Percentiles rank a stretch among this genome's conserved stretches.
Evolutionary conservation across 2,329 filamentous ascomycete species (phyloP).

Genomic region (Aureobasidium mangrovei): DNA sequence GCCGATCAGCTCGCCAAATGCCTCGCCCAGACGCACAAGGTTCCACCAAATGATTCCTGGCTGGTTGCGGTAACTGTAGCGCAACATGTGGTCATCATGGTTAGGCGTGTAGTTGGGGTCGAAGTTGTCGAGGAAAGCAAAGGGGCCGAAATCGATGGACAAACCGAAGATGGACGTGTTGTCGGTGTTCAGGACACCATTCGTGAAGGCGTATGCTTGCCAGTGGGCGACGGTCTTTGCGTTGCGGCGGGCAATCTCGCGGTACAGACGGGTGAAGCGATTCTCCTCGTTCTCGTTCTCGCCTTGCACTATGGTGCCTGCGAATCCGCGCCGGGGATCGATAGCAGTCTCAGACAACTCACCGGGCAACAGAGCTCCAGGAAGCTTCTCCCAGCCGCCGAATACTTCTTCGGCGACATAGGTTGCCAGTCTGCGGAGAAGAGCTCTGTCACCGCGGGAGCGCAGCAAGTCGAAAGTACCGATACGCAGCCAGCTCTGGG

Average conservation of each 20-base stretch:
- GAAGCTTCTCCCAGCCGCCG: slow-evolving; percentile 76
- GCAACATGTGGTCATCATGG: slow-evolving; percentile 79
- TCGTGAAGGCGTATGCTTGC: slow-evolving; percentile 99
- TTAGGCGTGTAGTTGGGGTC: slow-evolving; percentile 93
- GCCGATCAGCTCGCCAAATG: slow-evolving; percentile 79
- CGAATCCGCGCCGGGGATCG: slow-evolving; percentile 28
- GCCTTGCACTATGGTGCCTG: slow-evolving; percentile 55
- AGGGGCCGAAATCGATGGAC: slow-evolving; percentile 90
- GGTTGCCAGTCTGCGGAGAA: slow-evolving; percentile 65
- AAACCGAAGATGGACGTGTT: slow-evolving; percentile 89
- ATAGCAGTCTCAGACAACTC: slow-evolving; percentile 42
- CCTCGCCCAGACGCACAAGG: slow-evolving; percentile 80
- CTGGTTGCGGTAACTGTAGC: slow-evolving; percentile 90
- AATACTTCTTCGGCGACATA: slow-evolving; percentile 86
- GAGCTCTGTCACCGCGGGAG: slow-evolving; percentile 65
- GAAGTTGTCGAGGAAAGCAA: slow-evolving; percentile 96
- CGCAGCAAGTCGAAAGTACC: slow-evolving; percentile 95
- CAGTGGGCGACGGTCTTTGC: slow-evolving; percentile 82
- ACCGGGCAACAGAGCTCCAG: slow-evolving; percentile 44
- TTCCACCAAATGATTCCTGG: slow-evolving; percentile 99
- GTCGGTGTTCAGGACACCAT: slow-evolving; percentile 94
- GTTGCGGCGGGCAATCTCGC: slow-evolving; percentile 78
- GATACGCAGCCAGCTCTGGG: slow-evolving; percentile 81
- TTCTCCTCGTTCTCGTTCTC: slow-evolving; percentile 62
- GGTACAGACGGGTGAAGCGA: slow-evolving; percentile 75